Percentiles rank a stretch among this genome's conserved stretches.
Conservation (phyloP, 2,329 filamentous ascomycete species). For the Torrubiellomyces zombiae region DNA sequence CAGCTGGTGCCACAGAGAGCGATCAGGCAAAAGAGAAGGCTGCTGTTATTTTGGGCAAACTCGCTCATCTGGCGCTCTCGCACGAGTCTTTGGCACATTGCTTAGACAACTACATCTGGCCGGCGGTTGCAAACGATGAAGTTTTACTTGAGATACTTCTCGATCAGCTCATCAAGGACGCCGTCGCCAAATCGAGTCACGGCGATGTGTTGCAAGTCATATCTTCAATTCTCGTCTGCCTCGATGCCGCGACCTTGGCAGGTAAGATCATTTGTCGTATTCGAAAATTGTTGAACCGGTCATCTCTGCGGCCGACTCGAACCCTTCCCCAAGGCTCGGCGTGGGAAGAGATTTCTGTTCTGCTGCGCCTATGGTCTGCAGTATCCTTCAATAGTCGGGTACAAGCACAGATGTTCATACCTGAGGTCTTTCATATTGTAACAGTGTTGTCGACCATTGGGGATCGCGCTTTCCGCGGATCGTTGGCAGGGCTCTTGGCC, state of each 20-base stretch:
- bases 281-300: constrained; percentile 49
- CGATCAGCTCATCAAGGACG: constrained; percentile 49
- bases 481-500: constrained; percentile 46
- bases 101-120: constrained; percentile 51
- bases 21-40: constrained; percentile 52
- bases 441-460: constrained; percentile 56
- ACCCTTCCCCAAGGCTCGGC: constrained; percentile 49
- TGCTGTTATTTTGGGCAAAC: constrained; percentile 43
- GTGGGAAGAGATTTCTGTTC: constrained; percentile 52
- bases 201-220: constrained; percentile 43
- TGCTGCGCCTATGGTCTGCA: constrained; percentile 48
- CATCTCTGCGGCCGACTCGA: constrained; percentile 48
- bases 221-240: constrained; percentile 43
- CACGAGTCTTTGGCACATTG: constrained; percentile 42
- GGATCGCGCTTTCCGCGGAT: constrained; percentile 33
- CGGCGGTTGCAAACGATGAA: constrained; percentile 46
- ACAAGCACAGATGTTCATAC: constrained; percentile 50
- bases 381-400: constrained; percentile 52
- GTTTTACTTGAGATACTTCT: constrained; percentile 48
- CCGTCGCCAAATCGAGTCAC: constrained; percentile 37
- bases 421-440: constrained; percentile 53
- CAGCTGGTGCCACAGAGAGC: constrained; percentile 42
- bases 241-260: constrained; percentile 48
- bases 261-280: constrained; percentile 49
- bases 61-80: constrained; percentile 47